Conservation (phyloP, 1,139 yeast genomes). For the Candida tetrigidarum region DNA sequence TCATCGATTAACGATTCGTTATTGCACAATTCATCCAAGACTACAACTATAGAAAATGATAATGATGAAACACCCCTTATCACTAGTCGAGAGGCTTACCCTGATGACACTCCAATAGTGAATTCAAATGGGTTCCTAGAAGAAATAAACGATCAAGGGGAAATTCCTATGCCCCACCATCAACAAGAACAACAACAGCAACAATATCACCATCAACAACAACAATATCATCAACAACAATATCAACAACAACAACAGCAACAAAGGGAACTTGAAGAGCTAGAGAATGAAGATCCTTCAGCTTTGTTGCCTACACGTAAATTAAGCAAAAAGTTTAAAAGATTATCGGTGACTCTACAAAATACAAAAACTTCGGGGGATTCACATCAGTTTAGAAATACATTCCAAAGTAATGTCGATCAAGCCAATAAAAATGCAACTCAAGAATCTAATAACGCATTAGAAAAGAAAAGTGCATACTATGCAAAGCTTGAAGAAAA, state of each 20-base stretch:
- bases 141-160: constrained; percentile 5
- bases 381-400: constrained; percentile 43
- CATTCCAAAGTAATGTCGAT: constrained; percentile 45
- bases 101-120: constrained; percentile 36
- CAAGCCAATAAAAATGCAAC: constrained; percentile 16
- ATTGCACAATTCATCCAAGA: constrained; percentile 23
- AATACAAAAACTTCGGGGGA: constrained; percentile 42
- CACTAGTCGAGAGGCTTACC: constrained; percentile 15
- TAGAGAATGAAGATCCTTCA: constrained; percentile 6
- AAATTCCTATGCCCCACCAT: neutral
- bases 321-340: constrained; percentile 41
- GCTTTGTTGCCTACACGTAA: constrained; percentile 37
- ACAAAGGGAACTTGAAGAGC: constrained; percentile 4
- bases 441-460: constrained; percentile 1
- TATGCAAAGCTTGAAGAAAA: constrained; percentile 33
- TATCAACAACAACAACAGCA: constrained; percentile 5
- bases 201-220: no score
- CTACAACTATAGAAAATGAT: constrained; percentile 18
- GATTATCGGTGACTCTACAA: constrained; percentile 45
- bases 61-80: constrained; percentile 38
- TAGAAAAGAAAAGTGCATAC: constrained; percentile 29
- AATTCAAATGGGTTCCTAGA: constrained; percentile 17
- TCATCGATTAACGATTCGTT: constrained; percentile 39
- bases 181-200: constrained; percentile 6
- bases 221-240: no score